Evolutionary conservation across 148 eudicot genomes (phyloP).

Genomic region (Rhododendron ovatum): DNA sequence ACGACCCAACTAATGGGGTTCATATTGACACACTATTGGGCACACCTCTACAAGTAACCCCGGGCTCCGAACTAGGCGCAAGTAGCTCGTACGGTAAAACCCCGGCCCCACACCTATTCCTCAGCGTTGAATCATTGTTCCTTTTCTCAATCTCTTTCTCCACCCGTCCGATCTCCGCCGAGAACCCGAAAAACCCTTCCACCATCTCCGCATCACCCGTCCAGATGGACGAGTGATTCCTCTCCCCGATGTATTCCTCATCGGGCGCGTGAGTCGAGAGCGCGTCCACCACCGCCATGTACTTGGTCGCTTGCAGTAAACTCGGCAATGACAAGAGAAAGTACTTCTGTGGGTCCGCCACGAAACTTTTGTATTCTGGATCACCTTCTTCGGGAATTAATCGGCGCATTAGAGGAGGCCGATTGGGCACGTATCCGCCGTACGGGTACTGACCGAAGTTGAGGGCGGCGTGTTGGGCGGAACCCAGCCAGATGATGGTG

Average conservation of each 20-base stretch:
- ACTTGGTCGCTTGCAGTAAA: constrained; percentile 79
- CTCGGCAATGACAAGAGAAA: constrained; percentile 67
- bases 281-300: constrained; percentile 89
- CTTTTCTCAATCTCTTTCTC: constrained; percentile 77
- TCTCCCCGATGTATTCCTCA: constrained; percentile 90
- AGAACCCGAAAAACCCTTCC: constrained; percentile 69
- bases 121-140: constrained; percentile 52
- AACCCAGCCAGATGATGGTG: constrained; percentile 77
- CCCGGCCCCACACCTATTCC: constrained; percentile 94
- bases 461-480: constrained; percentile 91
- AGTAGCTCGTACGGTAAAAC: constrained; percentile 89
- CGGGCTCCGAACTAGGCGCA: constrained; percentile 80
- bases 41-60: constrained; percentile 93
- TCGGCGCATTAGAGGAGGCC: constrained; percentile 81
- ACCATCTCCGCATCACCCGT: constrained; percentile 63
- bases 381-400: constrained; percentile 74
- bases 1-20: not conserved
- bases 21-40: constrained; percentile 91
- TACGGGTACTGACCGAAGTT: constrained; percentile 97
- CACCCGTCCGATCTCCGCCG: constrained; percentile 59
- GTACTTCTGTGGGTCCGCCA: constrained; percentile 64
- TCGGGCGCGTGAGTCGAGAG: constrained; percentile 92
- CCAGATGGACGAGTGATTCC: constrained; percentile 71
- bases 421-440: constrained; percentile 89
- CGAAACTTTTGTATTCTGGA: constrained; percentile 57